These are phyloP conservation scores for Emericellopsis atlantica DNA, from an alignment of 2,329 filamentous ascomycete species.

Conservation along the genomic window DNA sequence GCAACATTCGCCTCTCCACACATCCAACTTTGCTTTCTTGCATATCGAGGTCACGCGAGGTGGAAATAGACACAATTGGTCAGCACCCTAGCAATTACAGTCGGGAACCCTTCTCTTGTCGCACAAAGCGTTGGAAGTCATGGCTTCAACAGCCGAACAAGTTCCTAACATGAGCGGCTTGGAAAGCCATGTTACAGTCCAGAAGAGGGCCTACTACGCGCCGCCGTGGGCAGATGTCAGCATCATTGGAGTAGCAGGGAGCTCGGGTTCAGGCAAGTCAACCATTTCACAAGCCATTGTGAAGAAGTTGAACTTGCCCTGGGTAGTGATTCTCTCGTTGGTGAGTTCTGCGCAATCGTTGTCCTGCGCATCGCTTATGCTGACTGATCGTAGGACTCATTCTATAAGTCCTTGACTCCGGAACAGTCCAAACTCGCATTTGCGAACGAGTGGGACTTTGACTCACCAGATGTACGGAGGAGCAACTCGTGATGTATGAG, in stretches of 20 bases:
- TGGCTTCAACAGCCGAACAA: not conserved
- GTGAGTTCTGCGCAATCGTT: conserved; percentile 32
- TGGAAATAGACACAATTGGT: too few species aligned
- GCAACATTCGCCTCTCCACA: too few species aligned
- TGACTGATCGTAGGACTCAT: conserved; percentile 59
- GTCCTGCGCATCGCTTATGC: not conserved
- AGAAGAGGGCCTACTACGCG: conserved; percentile 62
- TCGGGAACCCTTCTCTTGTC: too few species aligned
- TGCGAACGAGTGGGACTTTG: conserved; percentile 88
- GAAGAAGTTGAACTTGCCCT: conserved; percentile 77
- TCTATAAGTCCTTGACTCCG: conserved; percentile 79
- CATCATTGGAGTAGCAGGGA: conserved; percentile 93
- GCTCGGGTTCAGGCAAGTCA: conserved; percentile 89
- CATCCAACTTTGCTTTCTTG: too few species aligned
- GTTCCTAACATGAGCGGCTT: conserved; percentile 12
- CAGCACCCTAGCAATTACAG: too few species aligned
- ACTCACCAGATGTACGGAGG: conserved; percentile 58
- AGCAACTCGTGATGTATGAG: not conserved
- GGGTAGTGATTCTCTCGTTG: conserved; percentile 97
- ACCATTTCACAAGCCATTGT: conserved; percentile 89
- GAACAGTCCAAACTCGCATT: conserved; percentile 76
- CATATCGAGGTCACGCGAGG: too few species aligned
- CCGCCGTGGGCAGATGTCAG: conserved; percentile 94
- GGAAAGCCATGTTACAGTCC: conserved; percentile 33
- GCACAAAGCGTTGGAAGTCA: too few species aligned